Percentiles rank a stretch among this genome's conserved stretches.
These are phyloP conservation scores for Asterella californica DNA, from an alignment of 225 moss, liverwort and hornwort genomes.

Conservation along the genomic window DNA sequence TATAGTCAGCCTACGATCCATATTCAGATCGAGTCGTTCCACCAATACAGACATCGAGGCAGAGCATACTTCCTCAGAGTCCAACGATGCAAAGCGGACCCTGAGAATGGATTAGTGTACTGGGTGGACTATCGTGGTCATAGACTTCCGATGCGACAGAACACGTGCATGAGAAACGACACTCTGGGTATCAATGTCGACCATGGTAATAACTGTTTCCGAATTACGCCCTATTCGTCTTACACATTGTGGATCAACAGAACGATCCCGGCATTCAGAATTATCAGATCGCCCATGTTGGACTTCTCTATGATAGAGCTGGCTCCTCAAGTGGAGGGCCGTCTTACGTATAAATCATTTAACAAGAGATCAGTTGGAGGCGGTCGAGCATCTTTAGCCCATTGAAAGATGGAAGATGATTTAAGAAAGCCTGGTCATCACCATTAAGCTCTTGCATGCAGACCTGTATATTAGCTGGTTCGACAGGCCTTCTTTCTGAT, in stretches of 20 bases:
- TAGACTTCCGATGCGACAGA: slow-evolving; percentile 42
- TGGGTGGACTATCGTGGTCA: slow-evolving; percentile 49
- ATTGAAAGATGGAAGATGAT: not conserved
- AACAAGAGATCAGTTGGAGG: slow-evolving; percentile 40
- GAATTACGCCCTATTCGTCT: slow-evolving; percentile 41
- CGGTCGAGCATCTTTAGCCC: slow-evolving; percentile 31
- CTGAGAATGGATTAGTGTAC: slow-evolving; percentile 38
- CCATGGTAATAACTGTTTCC: slow-evolving; percentile 43
- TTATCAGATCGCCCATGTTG: slow-evolving; percentile 36
- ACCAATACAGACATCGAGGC: slow-evolving; percentile 35
- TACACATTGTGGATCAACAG: slow-evolving; percentile 47
- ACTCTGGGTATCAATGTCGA: slow-evolving; percentile 26
- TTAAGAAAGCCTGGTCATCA: too few species aligned
- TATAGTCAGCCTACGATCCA: slow-evolving; percentile 46
- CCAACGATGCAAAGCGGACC: slow-evolving; percentile 35
- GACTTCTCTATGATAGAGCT: slow-evolving; percentile 49
- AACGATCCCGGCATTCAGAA: slow-evolving; percentile 31
- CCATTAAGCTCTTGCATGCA: too few species aligned
- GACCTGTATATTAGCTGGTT: too few species aligned
- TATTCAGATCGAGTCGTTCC: slow-evolving; percentile 36
- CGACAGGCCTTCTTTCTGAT: too few species aligned
- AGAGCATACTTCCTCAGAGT: slow-evolving; percentile 42
- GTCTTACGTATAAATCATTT: slow-evolving; percentile 40
- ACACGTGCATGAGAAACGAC: slow-evolving; percentile 42
- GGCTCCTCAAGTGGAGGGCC: slow-evolving; percentile 46